These are phyloP conservation scores for Tetrahymena thermophila DNA, from an alignment of 73 alveolate genomes.

Conservation along the genomic window DNA sequence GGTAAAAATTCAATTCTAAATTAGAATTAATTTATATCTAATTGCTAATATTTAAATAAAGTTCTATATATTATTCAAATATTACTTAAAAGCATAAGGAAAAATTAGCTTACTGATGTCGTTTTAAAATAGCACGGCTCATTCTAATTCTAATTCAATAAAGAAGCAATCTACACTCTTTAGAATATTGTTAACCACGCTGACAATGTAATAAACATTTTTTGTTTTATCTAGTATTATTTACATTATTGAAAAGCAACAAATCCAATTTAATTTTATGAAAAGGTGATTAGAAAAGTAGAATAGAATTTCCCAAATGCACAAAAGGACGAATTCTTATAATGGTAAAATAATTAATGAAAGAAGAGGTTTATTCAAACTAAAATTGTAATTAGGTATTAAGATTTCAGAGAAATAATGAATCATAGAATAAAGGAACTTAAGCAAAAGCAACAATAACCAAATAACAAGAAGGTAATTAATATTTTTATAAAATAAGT, in stretches of 20 bases:
- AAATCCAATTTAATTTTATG: neutral
- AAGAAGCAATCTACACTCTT: constrained; percentile 1
- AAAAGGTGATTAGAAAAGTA: neutral
- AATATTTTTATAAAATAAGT: neutral
- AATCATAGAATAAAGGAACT: neutral
- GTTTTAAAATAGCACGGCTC: neutral
- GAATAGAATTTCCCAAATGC: neutral
- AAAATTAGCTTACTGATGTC: neutral
- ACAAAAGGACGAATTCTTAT: neutral
- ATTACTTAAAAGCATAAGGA: neutral
- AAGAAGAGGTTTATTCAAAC: no score
- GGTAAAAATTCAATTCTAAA: neutral
- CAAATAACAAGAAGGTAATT: neutral
- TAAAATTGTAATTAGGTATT: neutral
- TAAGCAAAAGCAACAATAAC: neutral
- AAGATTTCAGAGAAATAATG: neutral
- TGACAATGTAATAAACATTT: neutral
- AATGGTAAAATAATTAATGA: neutral
- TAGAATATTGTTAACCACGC: neutral
- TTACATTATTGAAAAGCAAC: neutral
- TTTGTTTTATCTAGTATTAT: neutral
- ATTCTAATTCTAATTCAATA: neutral
- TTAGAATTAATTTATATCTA: neutral
- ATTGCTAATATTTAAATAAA: neutral
- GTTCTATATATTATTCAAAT: neutral